Evolutionary conservation across 2,329 filamentous ascomycete species (phyloP), one percentile per base, ranked within the genome.

Genomic region (Aspergillus quadricinctus): DNA sequence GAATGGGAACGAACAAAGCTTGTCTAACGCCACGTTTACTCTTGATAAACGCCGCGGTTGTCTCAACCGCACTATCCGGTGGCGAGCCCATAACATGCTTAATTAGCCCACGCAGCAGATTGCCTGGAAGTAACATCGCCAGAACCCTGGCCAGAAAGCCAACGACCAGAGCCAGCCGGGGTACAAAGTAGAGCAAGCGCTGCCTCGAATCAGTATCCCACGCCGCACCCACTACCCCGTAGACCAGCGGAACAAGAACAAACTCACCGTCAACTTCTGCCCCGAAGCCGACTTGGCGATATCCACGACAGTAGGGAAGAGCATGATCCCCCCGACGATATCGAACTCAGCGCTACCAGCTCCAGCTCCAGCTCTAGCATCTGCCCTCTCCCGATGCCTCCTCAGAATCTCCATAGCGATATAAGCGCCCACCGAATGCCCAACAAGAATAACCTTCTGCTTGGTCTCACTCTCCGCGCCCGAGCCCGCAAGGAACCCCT

Each of bases 241-340:
- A 14, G 35, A 23, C 23, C 14, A 11, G 2, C 29, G 35, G 25
- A n/a, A 28, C 23, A 23, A 3, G 3, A 23, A 23, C 23, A 27
- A n/a, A 64, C 65, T 8, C 56, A 76, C 73, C 50, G 68, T 73
- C 48, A 86, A 72, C 49, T 80, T 80, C 54, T 73, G 73, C 1
- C 88, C 89, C 28, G 78, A 84, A 0, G 81, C 78, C 1, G 86
- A 89, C 55, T 76, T 72, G 9, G 84, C 83, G 59, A 92, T 86
- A 72, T 90, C 83, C n/a, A 86, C 81, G 40, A 92, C 80, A 1
- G 89, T 90, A 1, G 89, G 88, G 68, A 91, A 91, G 19, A 92
- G 78, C 55, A 92, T 77, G 45, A 91, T 78, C 1, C 81, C 88
- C 0, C 76, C 75, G 29, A 74, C 64, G 25, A 79, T 72, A 57